Evolutionary conservation across 106 monocot genomes (phyloP).

Genomic region (Dioscorea zingiberensis): DNA sequence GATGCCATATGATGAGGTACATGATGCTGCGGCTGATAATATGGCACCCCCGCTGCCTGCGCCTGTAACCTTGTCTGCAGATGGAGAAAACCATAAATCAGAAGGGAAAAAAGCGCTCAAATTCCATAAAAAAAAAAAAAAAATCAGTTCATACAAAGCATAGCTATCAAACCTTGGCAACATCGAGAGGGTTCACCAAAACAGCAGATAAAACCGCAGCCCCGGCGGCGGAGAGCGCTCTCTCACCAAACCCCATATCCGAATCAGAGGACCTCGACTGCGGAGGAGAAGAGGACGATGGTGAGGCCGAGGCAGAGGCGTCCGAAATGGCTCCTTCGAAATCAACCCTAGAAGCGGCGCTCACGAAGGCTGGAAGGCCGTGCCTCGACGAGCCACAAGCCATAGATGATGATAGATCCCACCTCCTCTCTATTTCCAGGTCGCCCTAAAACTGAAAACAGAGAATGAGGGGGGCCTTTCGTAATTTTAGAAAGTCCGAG

Average conservation of each 20-base stretch:
- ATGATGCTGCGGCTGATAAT: constrained; percentile 26
- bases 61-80: constrained; percentile 89
- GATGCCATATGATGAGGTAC: constrained; percentile 40
- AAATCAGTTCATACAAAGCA: no score
- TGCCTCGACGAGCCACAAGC: constrained; percentile 8
- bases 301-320: constrained; percentile 8
- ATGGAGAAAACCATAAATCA: constrained; percentile 1
- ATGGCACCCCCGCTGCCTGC: constrained; percentile 77
- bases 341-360: constrained; percentile 52
- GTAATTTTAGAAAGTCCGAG: no score
- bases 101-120: no score
- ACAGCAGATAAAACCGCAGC: constrained; percentile 87
- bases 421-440: no score
- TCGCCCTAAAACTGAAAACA: no score
- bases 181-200: constrained; percentile 90
- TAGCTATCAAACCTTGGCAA: constrained; percentile 57
- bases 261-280: constrained; percentile 19
- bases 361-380: constrained; percentile 34
- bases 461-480: no score
- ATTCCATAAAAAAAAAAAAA: no score
- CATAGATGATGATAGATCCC: no score
- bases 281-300: not conserved
- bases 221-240: constrained; percentile 79
- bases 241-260: constrained; percentile 54
- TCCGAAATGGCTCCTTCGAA: constrained; percentile 25